Evolutionary conservation across 1,139 yeast genomes (phyloP), one percentile per base, ranked within the genome.

Genomic region (Geotrichum citri-aurantii): DNA sequence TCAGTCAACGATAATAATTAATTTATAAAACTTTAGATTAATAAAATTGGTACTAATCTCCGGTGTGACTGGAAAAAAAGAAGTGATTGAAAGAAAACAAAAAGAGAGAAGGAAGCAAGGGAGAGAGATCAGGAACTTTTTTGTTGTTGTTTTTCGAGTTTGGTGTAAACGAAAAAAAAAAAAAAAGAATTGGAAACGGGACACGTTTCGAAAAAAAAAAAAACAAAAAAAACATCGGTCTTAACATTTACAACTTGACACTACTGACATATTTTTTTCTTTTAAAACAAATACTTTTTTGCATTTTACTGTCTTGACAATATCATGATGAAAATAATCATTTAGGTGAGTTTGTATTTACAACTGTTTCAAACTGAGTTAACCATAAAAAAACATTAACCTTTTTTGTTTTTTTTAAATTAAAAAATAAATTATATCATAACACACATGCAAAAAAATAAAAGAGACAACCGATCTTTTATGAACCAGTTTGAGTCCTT

Each of bases 401-500:
- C 14, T 19, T 27, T 48, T 27, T 31, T n/a, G n/a, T 23, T 26
- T 11, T 21, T 24, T 26, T 26, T 5, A 26, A 26, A 26, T 5
- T 26, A 26, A 24, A 27, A 19, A 48, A 48, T 48, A 26, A 19
- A 48, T 24, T 27, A 19, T 27, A 48, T 48, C 37, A 26, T 48
- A 26, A 48, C 27, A 27, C 12, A 11, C 31, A 23, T 46, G 37
- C 23, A 21, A 51, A 37, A 51, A 31, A 26, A 17, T 40, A 24
- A 37, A 51, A 51, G 19, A 40, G 24, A 51, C 37, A 19, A 37
- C 26, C 14, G 23, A 8, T 19, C 54, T 33, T 24, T 2, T 3
- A 27, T 26, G 7, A 26, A 26, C 29, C 4, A 26, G 29, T 26
- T 50, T 29, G 33, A 44, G 26, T 51, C 26, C 50, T 74, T 85